Evolutionary conservation across 305 asterid species (phyloP), one percentile per base, ranked within the genome.

Genomic region (Rubia occidens): DNA sequence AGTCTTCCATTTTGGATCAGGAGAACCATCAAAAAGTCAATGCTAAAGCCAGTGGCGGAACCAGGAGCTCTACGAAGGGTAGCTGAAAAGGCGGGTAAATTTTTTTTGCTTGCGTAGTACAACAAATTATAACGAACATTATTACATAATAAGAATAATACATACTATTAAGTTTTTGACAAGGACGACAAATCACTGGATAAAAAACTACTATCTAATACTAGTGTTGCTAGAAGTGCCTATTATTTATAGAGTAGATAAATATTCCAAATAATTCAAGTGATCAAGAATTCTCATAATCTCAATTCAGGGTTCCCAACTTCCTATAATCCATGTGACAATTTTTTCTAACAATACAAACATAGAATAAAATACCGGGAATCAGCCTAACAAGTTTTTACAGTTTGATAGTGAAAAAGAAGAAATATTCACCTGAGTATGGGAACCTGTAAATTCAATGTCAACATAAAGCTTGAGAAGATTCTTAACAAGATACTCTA

Each of bases 381-480:
- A 45, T 43, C 26, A 35, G 18, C 62, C 32, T 20, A 32, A 40
- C 35, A 47, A 37, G 32, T 13, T 39, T 9, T 39, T 24, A 18
- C 49, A 63, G 14, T n/a, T 63, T n/a, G 15, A n/a, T 40, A 13
- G 15, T 3, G 40, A 13, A 55, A 55, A 39, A 24, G 24, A 37
- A 55, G 26, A 13, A 24, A 54, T 63, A 45, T 68, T 82, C 77
- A 94, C 99, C 99, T 94, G 99, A 55, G 96, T 90, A 68, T 94
- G 99, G 70, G 99, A 91, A 71, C 99, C 99, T 11, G 99, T 94
- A 78, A 94, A 94, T 82, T 94, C 99, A 58, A 94, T 94, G 81
- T 94, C 99, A 68, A 94, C 99, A 74, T 94, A 94, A 58, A 91
- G 90, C 87, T 91, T 94, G 83, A 94, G 78, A 75, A 94, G 96